Conservation (phyloP, 768 basidiomycete genomes). For the Daedalea quercina region DNA sequence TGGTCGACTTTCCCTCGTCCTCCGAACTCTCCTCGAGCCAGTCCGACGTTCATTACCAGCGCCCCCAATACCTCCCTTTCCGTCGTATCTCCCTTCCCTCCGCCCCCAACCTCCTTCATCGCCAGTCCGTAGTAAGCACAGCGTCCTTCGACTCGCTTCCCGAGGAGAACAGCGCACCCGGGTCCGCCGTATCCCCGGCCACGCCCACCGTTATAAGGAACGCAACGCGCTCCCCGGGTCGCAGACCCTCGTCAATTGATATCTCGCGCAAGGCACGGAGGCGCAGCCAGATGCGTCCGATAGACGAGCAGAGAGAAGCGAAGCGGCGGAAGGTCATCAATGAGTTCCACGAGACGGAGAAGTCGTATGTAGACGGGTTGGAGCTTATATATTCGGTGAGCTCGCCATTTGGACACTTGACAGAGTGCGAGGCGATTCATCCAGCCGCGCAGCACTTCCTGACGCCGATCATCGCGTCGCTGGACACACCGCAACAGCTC, state of each 20-base stretch:
- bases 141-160: conserved; percentile 68
- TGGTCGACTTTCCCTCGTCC: conserved; percentile 22
- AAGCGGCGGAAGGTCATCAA: conserved; percentile 68
- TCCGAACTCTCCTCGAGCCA: conserved; percentile 9
- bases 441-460: conserved; percentile 62
- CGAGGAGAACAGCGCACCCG: conserved; percentile 36
- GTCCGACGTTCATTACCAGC: conserved; percentile 27
- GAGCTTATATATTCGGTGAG: conserved; percentile 77
- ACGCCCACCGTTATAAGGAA: conserved; percentile 30
- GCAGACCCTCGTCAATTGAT: conserved; percentile 32
- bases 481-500: conserved; percentile 64
- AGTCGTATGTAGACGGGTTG: conserved; percentile 72
- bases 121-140: conserved; percentile 64
- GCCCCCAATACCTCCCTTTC: conserved; percentile 43
- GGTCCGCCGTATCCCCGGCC: conserved; percentile 11
- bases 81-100: conserved; percentile 38
- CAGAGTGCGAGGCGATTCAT: conserved; percentile 4
- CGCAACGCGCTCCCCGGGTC: conserved; percentile 19
- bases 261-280: conserved; percentile 31
- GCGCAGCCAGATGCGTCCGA: conserved; percentile 30
- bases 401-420: conserved; percentile 6
- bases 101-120: conserved; percentile 37
- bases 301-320: conserved; percentile 40
- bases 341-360: conserved; percentile 80
- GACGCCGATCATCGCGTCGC: conserved; percentile 67